Conservation (phyloP, 2,329 filamentous ascomycete species). For the Pyrenophora tritici-repentis region DNA sequence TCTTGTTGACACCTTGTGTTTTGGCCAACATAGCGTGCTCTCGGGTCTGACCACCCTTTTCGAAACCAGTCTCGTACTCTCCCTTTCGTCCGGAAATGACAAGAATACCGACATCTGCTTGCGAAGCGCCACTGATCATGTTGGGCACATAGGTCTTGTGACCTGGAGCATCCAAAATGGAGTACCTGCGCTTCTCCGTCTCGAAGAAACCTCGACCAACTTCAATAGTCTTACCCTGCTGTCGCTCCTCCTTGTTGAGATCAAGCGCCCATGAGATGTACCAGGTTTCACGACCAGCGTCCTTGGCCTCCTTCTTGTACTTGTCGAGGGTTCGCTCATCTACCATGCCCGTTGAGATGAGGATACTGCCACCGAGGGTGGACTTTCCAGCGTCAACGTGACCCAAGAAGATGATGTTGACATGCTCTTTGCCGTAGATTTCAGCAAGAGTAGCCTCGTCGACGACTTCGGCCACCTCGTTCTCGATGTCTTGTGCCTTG, state of each 20-base stretch:
- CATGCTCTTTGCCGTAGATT: conserved; percentile 90
- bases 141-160: conserved; percentile 98
- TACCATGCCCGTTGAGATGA: conserved; percentile 97
- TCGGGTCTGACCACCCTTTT: conserved; percentile 92
- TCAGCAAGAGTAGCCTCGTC: conserved; percentile 87
- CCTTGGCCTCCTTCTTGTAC: conserved; percentile 88
- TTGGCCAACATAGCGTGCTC: conserved; percentile 98
- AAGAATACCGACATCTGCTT: conserved; percentile 73
- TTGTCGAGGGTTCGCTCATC: conserved; percentile 98
- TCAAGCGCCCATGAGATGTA: conserved; percentile 98
- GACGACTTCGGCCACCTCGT: conserved; percentile 78
- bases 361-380: conserved; percentile 88
- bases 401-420: conserved; percentile 97
- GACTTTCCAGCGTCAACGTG: conserved; percentile 99
- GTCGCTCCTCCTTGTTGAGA: conserved; percentile 92
- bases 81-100: conserved; percentile 97
- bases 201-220: conserved; percentile 92
- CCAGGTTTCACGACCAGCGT: conserved; percentile 95
- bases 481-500: conserved; percentile 80
- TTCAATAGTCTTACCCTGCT: conserved; percentile 97
- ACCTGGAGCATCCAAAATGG: conserved; percentile 92
- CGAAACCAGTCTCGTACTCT: conserved; percentile 98
- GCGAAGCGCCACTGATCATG: conserved; percentile 91
- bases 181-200: conserved; percentile 94
- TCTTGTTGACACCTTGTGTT: conserved; percentile 96